Evolutionary conservation across 352 stramenopile genomes (phyloP).

Genomic region (Phytophthora capsici): DNA sequence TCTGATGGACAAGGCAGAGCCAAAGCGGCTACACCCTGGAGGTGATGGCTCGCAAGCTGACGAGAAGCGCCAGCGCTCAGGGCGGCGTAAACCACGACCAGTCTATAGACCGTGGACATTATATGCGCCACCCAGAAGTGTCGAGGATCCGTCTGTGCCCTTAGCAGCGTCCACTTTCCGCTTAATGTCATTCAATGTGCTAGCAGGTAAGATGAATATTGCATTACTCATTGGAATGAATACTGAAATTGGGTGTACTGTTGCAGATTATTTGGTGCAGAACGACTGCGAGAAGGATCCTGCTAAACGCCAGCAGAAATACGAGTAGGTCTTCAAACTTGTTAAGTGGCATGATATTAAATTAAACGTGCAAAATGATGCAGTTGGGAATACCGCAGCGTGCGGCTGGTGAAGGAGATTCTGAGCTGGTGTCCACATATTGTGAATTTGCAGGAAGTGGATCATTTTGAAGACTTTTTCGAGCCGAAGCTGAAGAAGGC

Average conservation of each 20-base stretch:
- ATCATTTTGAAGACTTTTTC: slow-evolving; percentile 79
- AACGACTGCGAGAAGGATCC: slow-evolving; percentile 36
- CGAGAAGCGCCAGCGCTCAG: slow-evolving; percentile 17
- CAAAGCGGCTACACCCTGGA: slow-evolving; percentile 2
- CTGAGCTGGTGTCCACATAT: slow-evolving; percentile 51
- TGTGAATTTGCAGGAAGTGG: slow-evolving; percentile 75
- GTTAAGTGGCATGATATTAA: too few species aligned
- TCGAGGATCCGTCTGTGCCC: slow-evolving; percentile 25
- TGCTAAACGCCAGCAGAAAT: slow-evolving; percentile 49
- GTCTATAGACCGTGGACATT: slow-evolving; percentile 51
- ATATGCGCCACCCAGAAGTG: slow-evolving; percentile 46
- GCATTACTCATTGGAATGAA: background rate
- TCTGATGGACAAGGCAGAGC: slow-evolving; percentile 10
- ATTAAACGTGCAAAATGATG: background rate
- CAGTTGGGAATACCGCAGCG: slow-evolving; percentile 58
- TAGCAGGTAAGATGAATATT: slow-evolving; percentile 45
- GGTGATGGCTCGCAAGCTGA: background rate
- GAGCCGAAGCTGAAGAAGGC: slow-evolving; percentile 60
- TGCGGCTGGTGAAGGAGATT: slow-evolving; percentile 61
- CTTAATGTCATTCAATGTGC: slow-evolving; percentile 75
- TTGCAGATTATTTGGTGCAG: slow-evolving; percentile 63
- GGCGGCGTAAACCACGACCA: slow-evolving; percentile 6
- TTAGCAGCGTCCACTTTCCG: slow-evolving; percentile 51
- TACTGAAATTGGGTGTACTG: slow-evolving; percentile 1
- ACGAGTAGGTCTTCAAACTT: slow-evolving; percentile 41